Percentiles rank a stretch among this genome's conserved stretches.
These are phyloP conservation scores for Fusarium sublunatum DNA, from an alignment of 2,329 filamentous ascomycete species.

Conservation along the genomic window DNA sequence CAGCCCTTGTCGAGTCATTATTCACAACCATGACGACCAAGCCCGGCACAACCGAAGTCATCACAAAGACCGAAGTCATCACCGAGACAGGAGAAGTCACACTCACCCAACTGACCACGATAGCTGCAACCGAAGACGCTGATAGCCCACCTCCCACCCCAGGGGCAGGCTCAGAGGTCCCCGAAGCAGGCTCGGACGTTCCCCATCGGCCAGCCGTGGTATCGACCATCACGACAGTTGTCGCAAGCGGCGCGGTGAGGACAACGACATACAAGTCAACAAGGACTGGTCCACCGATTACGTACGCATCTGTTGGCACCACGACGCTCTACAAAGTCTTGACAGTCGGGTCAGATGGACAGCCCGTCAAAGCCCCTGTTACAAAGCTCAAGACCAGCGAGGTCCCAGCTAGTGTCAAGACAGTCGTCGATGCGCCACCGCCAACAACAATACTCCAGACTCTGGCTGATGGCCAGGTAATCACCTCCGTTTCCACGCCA, in stretches of 20 bases:
- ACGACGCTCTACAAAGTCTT: slow-evolving; percentile 36
- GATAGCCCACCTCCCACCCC: too few species aligned
- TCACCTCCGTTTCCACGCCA: slow-evolving; percentile 24
- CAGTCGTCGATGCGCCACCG: slow-evolving; percentile 22
- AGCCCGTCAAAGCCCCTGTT: slow-evolving; percentile 12
- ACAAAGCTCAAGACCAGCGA: slow-evolving; percentile 28
- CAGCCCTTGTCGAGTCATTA: slow-evolving; percentile 24
- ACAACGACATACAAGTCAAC: slow-evolving; percentile 21
- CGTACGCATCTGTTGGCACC: slow-evolving; percentile 30
- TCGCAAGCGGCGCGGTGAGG: slow-evolving; percentile 11
- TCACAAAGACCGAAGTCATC: background rate
- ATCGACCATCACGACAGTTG: background rate
- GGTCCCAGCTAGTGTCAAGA: slow-evolving; percentile 28
- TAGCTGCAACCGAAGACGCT: background rate
- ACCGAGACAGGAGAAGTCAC: slow-evolving; percentile 16
- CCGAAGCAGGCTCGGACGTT: too few species aligned
- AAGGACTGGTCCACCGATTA: slow-evolving; percentile 17
- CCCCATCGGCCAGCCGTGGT: too few species aligned
- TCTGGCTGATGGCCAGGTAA: slow-evolving; percentile 22
- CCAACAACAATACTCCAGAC: slow-evolving; percentile 26
- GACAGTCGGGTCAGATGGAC: slow-evolving; percentile 19
- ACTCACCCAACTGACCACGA: slow-evolving; percentile 2
- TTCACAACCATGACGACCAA: slow-evolving; percentile 27
- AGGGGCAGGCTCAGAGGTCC: too few species aligned
- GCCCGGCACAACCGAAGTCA: slow-evolving; percentile 11